phyloP scores from a whole-genome alignment of 257 asterid genomes.

The Przewalskia tangutica region DNA sequence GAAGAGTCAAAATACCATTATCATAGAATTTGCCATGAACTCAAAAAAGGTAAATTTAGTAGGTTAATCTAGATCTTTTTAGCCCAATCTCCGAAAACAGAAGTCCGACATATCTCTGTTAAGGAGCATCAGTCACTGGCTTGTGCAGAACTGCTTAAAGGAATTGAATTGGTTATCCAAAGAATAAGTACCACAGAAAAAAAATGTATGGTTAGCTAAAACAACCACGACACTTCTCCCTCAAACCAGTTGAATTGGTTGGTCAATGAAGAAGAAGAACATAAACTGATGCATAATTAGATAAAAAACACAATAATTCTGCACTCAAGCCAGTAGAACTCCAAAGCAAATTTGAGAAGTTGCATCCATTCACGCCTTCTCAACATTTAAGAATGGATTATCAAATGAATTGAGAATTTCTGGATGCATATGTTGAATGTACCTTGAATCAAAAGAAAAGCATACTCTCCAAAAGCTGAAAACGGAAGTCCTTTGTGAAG shows the following conservation, averaged over 20 bases:
- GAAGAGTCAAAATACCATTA: background rate
- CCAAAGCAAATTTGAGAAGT: background rate
- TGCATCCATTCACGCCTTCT: background rate
- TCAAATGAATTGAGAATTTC: background rate
- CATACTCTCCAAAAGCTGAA: conserved; percentile 95
- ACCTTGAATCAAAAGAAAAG: conserved; percentile 86
- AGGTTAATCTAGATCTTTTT: background rate
- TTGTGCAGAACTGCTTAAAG: background rate
- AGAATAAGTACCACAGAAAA: background rate
- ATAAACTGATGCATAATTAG: background rate
- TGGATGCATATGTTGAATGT: background rate
- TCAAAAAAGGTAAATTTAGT: background rate
- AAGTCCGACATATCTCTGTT: background rate
- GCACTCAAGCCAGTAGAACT: background rate
- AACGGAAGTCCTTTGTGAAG: conserved; percentile 96
- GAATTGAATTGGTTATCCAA: background rate
- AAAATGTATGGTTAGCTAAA: background rate
- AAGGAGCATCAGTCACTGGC: background rate
- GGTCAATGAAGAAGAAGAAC: background rate
- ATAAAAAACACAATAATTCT: background rate
- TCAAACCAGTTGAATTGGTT: background rate
- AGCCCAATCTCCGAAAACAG: background rate
- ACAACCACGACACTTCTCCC: background rate
- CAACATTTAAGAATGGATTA: background rate
- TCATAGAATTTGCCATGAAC: background rate